Conservation (phyloP, 352 stramenopile species). For the Aphanomyces astaci region DNA sequence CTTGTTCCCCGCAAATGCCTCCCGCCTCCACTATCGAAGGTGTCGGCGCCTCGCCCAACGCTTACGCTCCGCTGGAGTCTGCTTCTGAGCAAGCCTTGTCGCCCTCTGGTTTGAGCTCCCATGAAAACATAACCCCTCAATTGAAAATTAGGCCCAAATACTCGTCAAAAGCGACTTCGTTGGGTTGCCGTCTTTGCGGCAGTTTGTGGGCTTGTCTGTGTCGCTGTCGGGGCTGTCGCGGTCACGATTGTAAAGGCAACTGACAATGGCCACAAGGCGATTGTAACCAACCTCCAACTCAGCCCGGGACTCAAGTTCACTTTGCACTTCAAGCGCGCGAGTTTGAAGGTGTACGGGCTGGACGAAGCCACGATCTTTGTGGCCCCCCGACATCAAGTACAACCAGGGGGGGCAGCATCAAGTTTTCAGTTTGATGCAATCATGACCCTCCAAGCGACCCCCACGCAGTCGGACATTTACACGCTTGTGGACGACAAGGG, state of each 20-base stretch:
- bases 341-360: not conserved
- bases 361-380: not conserved
- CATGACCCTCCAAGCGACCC: not conserved
- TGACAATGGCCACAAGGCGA: not conserved
- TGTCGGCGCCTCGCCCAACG: not conserved
- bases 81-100: not conserved
- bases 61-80: not conserved
- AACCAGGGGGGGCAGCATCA: not conserved
- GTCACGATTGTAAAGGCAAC: not conserved
- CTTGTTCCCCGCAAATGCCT: not conserved
- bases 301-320: not conserved
- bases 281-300: not conserved
- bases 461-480: not conserved
- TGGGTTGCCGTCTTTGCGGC: not conserved
- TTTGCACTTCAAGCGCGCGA: not conserved
- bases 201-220: conserved; percentile 6
- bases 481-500: not conserved
- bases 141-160: no score
- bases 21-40: not conserved
- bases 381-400: not conserved
- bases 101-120: not conserved
- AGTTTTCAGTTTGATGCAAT: not conserved
- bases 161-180: no score
- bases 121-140: no score
- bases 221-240: not conserved